Percentiles rank a stretch among this genome's conserved stretches.
phyloP scores from a whole-genome alignment of 208 protist species.

The Strigomonas culicis region DNA sequence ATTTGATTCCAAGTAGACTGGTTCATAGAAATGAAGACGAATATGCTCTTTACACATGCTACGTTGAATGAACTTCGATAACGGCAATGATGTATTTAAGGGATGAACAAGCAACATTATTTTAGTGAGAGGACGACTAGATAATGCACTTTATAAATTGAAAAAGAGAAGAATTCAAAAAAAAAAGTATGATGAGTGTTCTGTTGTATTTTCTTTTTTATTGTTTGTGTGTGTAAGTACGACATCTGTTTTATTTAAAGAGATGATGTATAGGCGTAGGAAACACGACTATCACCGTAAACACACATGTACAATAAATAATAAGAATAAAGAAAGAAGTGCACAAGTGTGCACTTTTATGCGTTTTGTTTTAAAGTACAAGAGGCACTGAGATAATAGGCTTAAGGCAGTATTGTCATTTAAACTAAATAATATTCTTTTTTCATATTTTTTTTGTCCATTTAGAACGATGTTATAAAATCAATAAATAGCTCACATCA shows the following conservation, averaged over 20 bases:
- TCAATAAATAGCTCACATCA: too few relatives aligned
- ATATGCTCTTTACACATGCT: background rate
- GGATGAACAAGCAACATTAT: conserved; percentile 1
- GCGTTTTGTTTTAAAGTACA: too few relatives aligned
- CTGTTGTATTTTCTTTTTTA: background rate
- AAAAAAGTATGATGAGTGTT: background rate
- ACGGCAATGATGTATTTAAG: background rate
- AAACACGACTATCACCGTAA: too few relatives aligned
- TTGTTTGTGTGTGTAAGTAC: background rate
- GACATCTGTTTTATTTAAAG: background rate
- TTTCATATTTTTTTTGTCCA: too few relatives aligned
- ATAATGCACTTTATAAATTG: background rate
- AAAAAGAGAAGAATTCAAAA: background rate
- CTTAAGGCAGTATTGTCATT: too few relatives aligned
- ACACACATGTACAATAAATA: too few relatives aligned
- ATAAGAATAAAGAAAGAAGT: too few relatives aligned
- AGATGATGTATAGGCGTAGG: too few relatives aligned
- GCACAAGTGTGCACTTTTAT: too few relatives aligned
- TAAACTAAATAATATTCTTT: too few relatives aligned
- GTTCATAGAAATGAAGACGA: background rate
- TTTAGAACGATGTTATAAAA: too few relatives aligned
- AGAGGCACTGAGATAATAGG: too few relatives aligned
- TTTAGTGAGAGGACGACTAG: background rate
- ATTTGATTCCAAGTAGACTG: background rate
- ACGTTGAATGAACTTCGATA: background rate